Conservation (phyloP, 2,329 filamentous ascomycete genomes). For the Diaporthe sp. region DNA sequence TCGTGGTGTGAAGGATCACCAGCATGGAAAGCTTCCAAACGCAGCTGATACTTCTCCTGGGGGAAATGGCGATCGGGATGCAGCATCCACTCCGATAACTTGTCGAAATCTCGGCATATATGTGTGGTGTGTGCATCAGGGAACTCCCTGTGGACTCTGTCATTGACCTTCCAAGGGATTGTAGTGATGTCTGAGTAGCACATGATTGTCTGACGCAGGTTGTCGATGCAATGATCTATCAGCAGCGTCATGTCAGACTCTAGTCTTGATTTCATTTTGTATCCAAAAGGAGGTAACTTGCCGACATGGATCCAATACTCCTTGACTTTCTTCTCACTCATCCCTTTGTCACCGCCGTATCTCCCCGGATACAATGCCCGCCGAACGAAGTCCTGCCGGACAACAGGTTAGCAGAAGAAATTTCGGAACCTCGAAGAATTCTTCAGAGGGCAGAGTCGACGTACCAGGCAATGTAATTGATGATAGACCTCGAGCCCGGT, state of each 20-base stretch:
- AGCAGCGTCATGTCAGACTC: neutral
- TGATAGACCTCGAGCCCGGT: neutral
- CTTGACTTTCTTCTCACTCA: neutral
- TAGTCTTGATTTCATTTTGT: neutral
- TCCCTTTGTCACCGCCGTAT: neutral
- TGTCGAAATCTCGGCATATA: constrained; percentile 31
- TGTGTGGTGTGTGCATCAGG: constrained; percentile 29
- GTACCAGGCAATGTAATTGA: neutral
- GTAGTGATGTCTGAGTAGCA: constrained; percentile 31
- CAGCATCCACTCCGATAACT: constrained; percentile 29
- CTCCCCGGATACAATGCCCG: neutral
- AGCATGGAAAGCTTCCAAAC: constrained; percentile 21
- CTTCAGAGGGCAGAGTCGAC: neutral
- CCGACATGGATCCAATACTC: neutral
- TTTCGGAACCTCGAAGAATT: neutral
- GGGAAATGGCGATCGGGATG: constrained; percentile 28
- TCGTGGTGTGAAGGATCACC: neutral
- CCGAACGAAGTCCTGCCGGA: neutral
- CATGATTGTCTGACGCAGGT: constrained; percentile 32
- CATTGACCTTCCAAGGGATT: constrained; percentile 30
- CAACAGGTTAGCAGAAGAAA: neutral
- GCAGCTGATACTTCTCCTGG: constrained; percentile 30
- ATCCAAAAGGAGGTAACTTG: neutral
- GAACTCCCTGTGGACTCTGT: constrained; percentile 26
- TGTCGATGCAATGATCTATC: neutral